Evolutionary conservation across 176 grass and related monocot genomes (phyloP), one percentile per base, ranked within the genome.

Genomic region (bread wheat (Triticum aestivum)): DNA sequence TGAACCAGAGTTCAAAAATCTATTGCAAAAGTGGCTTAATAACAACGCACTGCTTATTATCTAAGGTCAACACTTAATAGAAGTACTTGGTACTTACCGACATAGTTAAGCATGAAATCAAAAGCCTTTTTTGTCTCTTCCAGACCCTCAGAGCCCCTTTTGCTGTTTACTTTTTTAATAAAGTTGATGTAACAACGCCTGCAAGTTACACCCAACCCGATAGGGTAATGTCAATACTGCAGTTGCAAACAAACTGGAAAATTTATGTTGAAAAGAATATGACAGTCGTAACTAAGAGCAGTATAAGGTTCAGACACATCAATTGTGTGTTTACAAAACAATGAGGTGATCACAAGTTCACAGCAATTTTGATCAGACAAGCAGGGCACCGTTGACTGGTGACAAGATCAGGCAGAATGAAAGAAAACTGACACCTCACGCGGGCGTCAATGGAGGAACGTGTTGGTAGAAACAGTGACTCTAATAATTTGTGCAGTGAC

Each of bases 71-170:
- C 14, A 3, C 42, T 75, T 52, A 10, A 14, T 51, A 51, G 13
- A 52, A 75, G 73, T 75, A 51, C 3, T 44, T 52, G 13, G 27
- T 11, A 54, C 89, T 38, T 91, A 96, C 96, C 96, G 86, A 98
- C 90, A 87, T 94, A 95, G 77, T 84, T 96, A 18, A 98, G 93
- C 96, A 98, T 96, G 69, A 92, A 98, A 79, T 98, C 93, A 44
- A 96, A 98, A 87, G 96, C 96, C 82, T 96, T 98, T 71, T 84
- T 95, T 29, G 96, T 98, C 78, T 95, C 96, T 86, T 96, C 96
- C 15, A 91, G 74, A 81, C 93, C 96, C 59, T 94, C 93, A 15
- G 84, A 63, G 37, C 96, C 93, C 82, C 91, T 98, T 79, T 92
- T 96, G 65, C 91, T 90, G 63, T 96, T 98, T 73, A 88, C 79